Evolutionary conservation across 2,329 filamentous ascomycete genomes (phyloP).

Genomic region (Plenodomus lindquistii): DNA sequence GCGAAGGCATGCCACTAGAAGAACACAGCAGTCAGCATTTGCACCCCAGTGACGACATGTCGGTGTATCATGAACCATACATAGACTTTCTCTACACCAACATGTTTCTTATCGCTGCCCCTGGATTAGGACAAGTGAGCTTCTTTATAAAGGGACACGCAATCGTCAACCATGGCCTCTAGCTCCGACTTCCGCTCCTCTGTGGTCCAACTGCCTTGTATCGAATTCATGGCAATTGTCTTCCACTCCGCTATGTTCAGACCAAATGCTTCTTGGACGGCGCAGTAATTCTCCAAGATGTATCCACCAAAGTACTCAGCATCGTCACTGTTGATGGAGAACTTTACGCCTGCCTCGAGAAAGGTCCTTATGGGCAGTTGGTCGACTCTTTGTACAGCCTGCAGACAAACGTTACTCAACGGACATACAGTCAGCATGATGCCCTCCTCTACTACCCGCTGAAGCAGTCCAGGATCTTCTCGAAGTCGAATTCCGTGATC

Average conservation of each 20-base stretch:
- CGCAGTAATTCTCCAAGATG: conserved; percentile 74
- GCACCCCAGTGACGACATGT: no score
- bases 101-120: no score
- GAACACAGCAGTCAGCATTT: no score
- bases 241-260: conserved; percentile 69
- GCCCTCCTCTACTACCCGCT: conserved; percentile 59
- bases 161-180: conserved; percentile 35
- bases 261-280: conserved; percentile 72
- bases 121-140: no score
- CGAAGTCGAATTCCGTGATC: conserved; percentile 73
- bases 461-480: conserved; percentile 62
- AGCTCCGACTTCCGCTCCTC: conserved; percentile 65
- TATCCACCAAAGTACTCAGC: conserved; percentile 67
- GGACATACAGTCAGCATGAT: conserved; percentile 74
- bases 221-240: conserved; percentile 62
- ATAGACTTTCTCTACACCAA: no score
- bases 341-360: conserved; percentile 65
- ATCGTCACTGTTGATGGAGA: conserved; percentile 67
- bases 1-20: no score
- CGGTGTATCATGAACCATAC: no score
- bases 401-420: conserved; percentile 70
- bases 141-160: no score
- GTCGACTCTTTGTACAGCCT: conserved; percentile 51
- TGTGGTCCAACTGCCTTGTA: conserved; percentile 72
- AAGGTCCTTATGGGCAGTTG: conserved; percentile 64